Evolutionary conservation across 176 grass and related monocot genomes (phyloP).

Genomic region (Zoysia pacifica): DNA sequence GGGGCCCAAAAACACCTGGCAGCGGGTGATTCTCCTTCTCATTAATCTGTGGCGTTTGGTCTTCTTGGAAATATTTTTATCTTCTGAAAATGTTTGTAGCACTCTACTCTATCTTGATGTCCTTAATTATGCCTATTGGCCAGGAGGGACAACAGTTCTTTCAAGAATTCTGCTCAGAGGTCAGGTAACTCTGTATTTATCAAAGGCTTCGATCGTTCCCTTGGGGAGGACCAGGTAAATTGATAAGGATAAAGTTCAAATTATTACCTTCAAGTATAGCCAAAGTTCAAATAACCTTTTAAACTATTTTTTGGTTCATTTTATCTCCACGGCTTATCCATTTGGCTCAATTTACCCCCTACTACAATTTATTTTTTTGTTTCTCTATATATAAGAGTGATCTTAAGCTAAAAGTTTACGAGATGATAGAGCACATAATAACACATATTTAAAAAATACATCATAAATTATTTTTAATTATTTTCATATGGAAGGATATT

Average conservation of each 20-base stretch:
- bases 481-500: no score
- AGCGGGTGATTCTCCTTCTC: conserved; percentile 55
- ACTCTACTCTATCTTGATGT: background rate
- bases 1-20: conserved; percentile 48
- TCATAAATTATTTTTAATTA: no score
- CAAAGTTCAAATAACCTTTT: no score
- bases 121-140: conserved; percentile 1
- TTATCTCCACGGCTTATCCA: no score
- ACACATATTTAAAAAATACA: no score
- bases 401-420: no score
- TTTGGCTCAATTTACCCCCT: no score
- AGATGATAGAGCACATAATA: no score
- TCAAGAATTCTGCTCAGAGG: conserved; percentile 49
- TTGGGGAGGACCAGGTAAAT: conserved; percentile 58
- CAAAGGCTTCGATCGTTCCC: conserved; percentile 64
- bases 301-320: no score
- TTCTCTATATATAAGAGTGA: no score
- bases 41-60: background rate
- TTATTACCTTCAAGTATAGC: no score
- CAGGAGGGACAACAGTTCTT: conserved; percentile 64
- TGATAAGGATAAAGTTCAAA: no score
- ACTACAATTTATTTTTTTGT: conserved; percentile 10
- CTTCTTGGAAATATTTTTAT: background rate
- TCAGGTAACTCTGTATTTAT: conserved; percentile 63
- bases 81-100: background rate